These are phyloP conservation scores for Musa beccarii DNA, from an alignment of 176 grass and related monocot species.

Conservation along the genomic window DNA sequence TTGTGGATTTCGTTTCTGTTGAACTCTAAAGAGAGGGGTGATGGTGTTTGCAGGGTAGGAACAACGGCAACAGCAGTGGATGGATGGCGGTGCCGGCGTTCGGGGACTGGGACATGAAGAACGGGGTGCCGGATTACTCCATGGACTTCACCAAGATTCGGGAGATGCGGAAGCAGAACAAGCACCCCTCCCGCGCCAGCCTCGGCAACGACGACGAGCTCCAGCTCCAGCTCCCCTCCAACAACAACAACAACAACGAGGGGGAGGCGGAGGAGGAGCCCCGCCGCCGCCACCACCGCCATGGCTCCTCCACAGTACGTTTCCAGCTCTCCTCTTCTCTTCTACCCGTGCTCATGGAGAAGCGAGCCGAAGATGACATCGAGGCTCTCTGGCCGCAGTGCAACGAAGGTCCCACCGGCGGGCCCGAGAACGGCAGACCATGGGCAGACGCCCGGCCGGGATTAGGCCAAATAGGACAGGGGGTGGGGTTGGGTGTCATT, in stretches of 20 bases:
- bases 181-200: constrained; percentile 44
- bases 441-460: too few relatives aligned
- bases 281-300: background rate
- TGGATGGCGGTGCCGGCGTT: constrained; percentile 57
- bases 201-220: constrained; percentile 22
- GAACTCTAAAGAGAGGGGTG: background rate
- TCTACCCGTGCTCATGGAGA: too few relatives aligned
- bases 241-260: background rate
- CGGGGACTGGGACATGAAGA: constrained; percentile 57
- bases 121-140: constrained; percentile 48
- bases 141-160: constrained; percentile 67
- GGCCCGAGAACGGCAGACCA: too few relatives aligned
- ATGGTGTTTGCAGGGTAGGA: background rate
- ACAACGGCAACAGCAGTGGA: background rate
- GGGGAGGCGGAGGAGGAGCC: background rate
- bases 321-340: background rate
- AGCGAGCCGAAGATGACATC: too few relatives aligned
- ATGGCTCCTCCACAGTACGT: constrained; percentile 2
- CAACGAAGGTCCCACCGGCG: too few relatives aligned
- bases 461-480: too few relatives aligned
- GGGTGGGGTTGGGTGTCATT: too few relatives aligned
- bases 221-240: background rate
- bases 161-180: constrained; percentile 41
- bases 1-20: background rate
- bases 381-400: background rate